Base-by-base conservation (phyloP, 495 filamentous ascomycete genomes). In the Neurospora sp. region DNA sequence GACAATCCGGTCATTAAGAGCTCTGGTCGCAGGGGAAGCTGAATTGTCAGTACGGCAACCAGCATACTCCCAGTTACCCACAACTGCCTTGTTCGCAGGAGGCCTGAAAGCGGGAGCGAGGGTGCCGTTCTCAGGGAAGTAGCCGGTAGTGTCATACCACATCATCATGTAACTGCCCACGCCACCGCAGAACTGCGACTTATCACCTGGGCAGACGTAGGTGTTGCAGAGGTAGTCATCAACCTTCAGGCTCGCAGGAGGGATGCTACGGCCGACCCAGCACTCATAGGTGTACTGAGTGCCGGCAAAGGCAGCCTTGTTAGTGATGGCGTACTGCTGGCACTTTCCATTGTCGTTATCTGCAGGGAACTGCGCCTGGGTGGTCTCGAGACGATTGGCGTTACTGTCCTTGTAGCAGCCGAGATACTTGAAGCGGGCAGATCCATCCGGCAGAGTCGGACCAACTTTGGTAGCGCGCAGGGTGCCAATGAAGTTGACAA, bases 381-480 rank as follows among this genome's bases (percentile, higher is more conserved):
- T 79, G 6, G 78, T 73, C 72, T 82, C 72, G 35, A 82, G 70
- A 11, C 82, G 80, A 4, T 76, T 77, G 18, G 73, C 74, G 27
- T 71, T 75, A 37, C 74, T 72, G 60, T 84, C 83, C 40, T 79
- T 75, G 44, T 81, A 84, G 74, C 83, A 84, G 40, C 83, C 83
- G 12, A 83, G 77, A 54, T 84, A 84, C 44, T 78, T 75, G 72
- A 78, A 84, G 31, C 77, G 71, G 2, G 78, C 69, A 3, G 41
- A 73, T 5, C 83, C 81, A 44, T 77, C 75, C 1, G 76, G 39
- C 14, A 76, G 73, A 4, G 79, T 73, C 12, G 83, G 83, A 23
- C 82, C 82, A 27, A 79, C 70, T 38, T 79, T 75, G 0, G 72
- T 70, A 14, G 73, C 76, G 9, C 78, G 44, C 11, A 83, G 76